Percentiles rank a stretch among this genome's conserved stretches.
These are phyloP conservation scores for Saccharomycopsis schoenii DNA, from an alignment of 805 yeast genomes.

Conservation along the genomic window DNA sequence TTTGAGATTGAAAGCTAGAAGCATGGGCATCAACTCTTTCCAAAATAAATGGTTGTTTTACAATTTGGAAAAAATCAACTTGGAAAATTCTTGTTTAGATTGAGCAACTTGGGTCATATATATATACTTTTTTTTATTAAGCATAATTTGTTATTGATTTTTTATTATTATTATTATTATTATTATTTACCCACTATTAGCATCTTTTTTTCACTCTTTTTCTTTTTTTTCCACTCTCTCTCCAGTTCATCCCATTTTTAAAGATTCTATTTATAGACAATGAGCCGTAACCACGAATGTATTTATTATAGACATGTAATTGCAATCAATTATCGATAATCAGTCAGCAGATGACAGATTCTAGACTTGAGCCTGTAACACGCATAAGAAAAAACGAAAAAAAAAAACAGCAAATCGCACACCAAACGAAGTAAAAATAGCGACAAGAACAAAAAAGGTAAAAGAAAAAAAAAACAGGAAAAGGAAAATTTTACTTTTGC, in stretches of 20 bases:
- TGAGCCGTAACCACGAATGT: not conserved
- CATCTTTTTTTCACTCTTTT: not conserved
- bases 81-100: conserved; percentile 44
- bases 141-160: not conserved
- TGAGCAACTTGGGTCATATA: conserved; percentile 18
- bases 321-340: not conserved
- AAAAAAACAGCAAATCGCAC: conserved; percentile 2
- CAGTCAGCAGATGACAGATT: not conserved
- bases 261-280: not conserved
- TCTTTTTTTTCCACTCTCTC: not conserved
- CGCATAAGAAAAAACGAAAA: not conserved
- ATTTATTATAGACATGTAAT: not conserved
- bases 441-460: not conserved
- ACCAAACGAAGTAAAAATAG: not conserved
- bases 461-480: not conserved
- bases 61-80: conserved; percentile 36
- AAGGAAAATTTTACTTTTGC: conserved; percentile 2
- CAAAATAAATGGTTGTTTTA: conserved; percentile 54
- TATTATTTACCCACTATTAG: not conserved
- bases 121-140: not conserved
- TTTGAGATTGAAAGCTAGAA: conserved; percentile 56
- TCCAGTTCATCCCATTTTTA: not conserved
- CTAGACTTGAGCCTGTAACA: not conserved
- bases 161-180: not conserved
- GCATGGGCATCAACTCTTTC: conserved; percentile 43